Conservation (phyloP, 306 rosid genomes). For the Ormosia emarginata region DNA sequence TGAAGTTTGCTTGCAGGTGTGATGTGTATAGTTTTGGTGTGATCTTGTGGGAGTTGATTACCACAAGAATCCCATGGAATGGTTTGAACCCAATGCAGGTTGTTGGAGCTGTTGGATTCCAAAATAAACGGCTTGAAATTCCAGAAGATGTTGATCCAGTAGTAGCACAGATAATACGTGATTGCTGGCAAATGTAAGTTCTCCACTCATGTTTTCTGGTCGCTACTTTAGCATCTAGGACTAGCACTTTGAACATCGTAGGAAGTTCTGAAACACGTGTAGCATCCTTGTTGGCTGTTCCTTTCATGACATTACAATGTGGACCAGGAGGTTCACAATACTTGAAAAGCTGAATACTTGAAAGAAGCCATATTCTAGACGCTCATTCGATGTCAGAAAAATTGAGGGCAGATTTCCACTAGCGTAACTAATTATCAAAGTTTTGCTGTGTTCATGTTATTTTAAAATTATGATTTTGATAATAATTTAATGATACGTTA, state of each 20-base stretch:
- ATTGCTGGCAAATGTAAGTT: conserved; percentile 94
- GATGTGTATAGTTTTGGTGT: conserved; percentile 99
- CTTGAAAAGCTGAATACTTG: neutral
- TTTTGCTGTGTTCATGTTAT: neutral
- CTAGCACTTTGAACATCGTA: neutral
- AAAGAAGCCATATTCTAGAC: conserved; percentile 15
- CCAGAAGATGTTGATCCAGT: conserved; percentile 77
- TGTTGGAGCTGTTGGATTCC: conserved; percentile 99
- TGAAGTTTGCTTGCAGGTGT: conserved; percentile 67
- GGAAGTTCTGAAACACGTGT: neutral
- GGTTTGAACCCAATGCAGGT: conserved; percentile 99
- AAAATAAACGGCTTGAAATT: conserved; percentile 90
- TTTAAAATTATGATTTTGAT: neutral
- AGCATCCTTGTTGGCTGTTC: neutral
- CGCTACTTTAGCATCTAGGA: neutral
- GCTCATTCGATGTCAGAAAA: conserved; percentile 9
- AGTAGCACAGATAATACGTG: conserved; percentile 76
- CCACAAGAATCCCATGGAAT: conserved; percentile 77
- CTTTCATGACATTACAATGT: conserved; percentile 16
- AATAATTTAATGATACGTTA: neutral
- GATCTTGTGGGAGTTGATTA: conserved; percentile 91
- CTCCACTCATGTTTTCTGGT: neutral
- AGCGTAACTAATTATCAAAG: neutral
- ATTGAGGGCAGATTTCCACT: conserved; percentile 2
- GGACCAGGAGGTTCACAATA: neutral